Evolutionary conservation across 2,329 filamentous ascomycete species (phyloP).

Genomic region (Neopestalotiopsis sp.): DNA sequence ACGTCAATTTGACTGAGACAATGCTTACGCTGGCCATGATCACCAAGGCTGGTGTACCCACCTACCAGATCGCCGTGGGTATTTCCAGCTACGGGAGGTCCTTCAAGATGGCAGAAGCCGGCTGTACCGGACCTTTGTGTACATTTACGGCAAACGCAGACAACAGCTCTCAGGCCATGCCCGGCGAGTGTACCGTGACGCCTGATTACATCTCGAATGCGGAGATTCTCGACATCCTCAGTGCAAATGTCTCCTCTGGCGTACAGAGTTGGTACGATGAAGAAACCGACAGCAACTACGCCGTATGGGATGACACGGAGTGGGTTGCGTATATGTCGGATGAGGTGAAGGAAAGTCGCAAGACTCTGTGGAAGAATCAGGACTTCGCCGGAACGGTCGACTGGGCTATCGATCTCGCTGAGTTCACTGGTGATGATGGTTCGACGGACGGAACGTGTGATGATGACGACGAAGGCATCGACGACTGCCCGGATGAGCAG

Average conservation of each 20-base stretch:
- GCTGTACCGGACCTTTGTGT: slow-evolving; percentile 38
- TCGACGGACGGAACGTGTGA: not conserved
- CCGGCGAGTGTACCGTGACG: slow-evolving; percentile 11
- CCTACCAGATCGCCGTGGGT: slow-evolving; percentile 39
- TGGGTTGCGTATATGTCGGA: slow-evolving; percentile 25
- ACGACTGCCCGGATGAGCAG: not conserved
- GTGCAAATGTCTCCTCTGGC: not conserved
- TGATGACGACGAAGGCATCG: not conserved
- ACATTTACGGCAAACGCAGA: not conserved
- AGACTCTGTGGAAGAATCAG: slow-evolving; percentile 24
- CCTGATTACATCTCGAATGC: slow-evolving; percentile 19
- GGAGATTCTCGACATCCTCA: slow-evolving; percentile 40
- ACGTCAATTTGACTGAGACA: slow-evolving; percentile 42
- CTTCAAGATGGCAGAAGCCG: slow-evolving; percentile 38
- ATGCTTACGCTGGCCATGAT: not conserved
- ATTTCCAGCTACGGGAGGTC: slow-evolving; percentile 40
- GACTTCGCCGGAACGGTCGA: slow-evolving; percentile 37
- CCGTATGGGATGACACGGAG: slow-evolving; percentile 8
- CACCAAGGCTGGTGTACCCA: slow-evolving; percentile 42
- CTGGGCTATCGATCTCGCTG: slow-evolving; percentile 40
- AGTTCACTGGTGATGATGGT: slow-evolving; percentile 15
- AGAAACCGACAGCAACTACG: not conserved
- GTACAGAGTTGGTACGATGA: slow-evolving; percentile 10
- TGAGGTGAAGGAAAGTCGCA: slow-evolving; percentile 30
- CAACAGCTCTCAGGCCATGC: not conserved